phyloP scores from a whole-genome alignment of 306 rosid species.

The Prunus mume region DNA sequence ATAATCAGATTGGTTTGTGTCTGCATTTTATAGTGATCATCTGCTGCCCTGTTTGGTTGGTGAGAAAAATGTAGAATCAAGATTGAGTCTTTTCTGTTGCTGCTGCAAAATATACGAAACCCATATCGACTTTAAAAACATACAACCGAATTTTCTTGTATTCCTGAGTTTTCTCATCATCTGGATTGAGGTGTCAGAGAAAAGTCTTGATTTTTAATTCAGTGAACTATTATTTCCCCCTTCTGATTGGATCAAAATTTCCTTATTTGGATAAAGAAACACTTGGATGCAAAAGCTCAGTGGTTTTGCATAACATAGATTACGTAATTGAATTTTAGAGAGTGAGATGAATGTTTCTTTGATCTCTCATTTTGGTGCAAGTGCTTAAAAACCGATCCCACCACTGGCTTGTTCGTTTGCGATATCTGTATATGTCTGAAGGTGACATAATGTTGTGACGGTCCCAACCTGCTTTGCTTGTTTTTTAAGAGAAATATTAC shows the following conservation, averaged over 20 bases:
- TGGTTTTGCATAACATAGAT: background rate
- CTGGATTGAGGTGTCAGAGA: background rate
- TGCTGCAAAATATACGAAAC: background rate
- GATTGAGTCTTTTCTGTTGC: background rate
- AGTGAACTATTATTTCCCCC: background rate
- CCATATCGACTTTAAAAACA: background rate
- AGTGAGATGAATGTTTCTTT: background rate
- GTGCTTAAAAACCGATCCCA: background rate
- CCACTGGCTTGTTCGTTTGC: background rate
- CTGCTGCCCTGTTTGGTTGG: background rate
- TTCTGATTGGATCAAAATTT: background rate
- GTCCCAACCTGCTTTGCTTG: background rate
- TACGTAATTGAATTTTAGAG: background rate
- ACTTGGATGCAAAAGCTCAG: background rate
- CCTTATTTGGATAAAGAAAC: background rate
- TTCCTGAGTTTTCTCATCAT: constrained; percentile 1
- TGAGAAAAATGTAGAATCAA: background rate
- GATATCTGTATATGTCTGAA: background rate
- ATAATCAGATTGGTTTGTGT: background rate
- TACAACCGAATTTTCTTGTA: background rate
- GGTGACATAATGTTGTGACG: background rate
- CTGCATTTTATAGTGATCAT: background rate
- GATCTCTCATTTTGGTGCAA: background rate
- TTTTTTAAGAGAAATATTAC: background rate
- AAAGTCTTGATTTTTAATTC: background rate